These are phyloP conservation scores for Cryptococcus wingfieldii DNA, from an alignment of 1,284 basidiomycete species.

Conservation along the genomic window DNA sequence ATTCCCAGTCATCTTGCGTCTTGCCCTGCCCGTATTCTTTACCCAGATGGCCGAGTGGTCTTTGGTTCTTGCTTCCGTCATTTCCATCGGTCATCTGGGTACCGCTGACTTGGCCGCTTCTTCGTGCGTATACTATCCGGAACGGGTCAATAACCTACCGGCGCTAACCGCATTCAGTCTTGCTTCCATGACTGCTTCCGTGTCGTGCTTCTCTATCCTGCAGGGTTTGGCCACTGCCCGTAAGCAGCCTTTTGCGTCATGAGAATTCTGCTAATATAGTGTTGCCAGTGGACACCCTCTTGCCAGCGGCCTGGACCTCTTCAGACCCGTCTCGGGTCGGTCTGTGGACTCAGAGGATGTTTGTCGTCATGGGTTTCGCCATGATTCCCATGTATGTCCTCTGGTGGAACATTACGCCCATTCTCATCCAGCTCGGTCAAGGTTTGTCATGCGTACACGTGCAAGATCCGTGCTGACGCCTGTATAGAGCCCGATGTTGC, in stretches of 20 bases:
- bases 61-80: slow-evolving; percentile 51
- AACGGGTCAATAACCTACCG: slow-evolving; percentile 10
- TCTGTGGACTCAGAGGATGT: slow-evolving; percentile 84
- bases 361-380: slow-evolving; percentile 59
- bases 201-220: slow-evolving; percentile 67
- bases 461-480: not conserved
- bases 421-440: slow-evolving; percentile 75
- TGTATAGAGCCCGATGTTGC: slow-evolving; percentile 68
- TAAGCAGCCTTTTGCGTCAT: slow-evolving; percentile 16
- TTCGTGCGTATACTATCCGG: slow-evolving; percentile 49
- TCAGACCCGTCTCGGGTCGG: slow-evolving; percentile 76
- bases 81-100: slow-evolving; percentile 78
- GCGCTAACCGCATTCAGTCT: slow-evolving; percentile 43
- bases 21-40: slow-evolving; percentile 44
- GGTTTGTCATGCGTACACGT: slow-evolving; percentile 40
- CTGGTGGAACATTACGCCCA: slow-evolving; percentile 76
- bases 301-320: slow-evolving; percentile 88
- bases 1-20: slow-evolving; percentile 35
- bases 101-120: slow-evolving; percentile 69
- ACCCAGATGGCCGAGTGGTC: slow-evolving; percentile 49
- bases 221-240: slow-evolving; percentile 74
- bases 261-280: not conserved
- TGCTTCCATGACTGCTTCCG: slow-evolving; percentile 80
- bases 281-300: slow-evolving; percentile 67
- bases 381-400: slow-evolving; percentile 46